Evolutionary conservation across 1,284 basidiomycete genomes (phyloP), one percentile per base, ranked within the genome.

Genomic region (Naganishia albida): DNA sequence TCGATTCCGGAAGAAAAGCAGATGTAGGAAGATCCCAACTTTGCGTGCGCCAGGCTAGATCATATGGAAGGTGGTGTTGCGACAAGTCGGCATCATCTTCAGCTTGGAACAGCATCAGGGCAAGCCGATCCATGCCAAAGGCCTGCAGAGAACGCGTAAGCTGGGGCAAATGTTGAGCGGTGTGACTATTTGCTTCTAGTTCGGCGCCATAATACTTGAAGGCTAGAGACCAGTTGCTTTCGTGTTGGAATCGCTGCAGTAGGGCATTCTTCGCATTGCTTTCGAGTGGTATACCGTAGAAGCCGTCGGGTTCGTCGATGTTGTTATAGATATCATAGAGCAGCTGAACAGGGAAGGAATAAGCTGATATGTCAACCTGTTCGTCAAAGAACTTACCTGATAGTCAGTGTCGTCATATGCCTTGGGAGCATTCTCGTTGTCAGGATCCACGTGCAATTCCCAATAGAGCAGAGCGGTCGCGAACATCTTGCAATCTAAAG

Each of bases 251-350:
- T 3, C 91, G 86, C 68, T 86, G 88, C 49, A 93, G 82, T 40
- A 98, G 83, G 65, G 93, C 88, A 48, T 86, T 83, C 30, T 85
- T 84, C 15, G 91, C 83, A 72, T 98, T 86, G n/a, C 87, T 85
- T 34, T 80, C 78, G 23, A 69, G 68, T 68, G 87, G 83, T 68
- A 98, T 91, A 1, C 92, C 93, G 76, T 99, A 99, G 76, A 99
- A 99, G 0, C 95, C 93, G 72, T 99, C 95, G 0, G 94, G 94
- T 73, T 99, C 95, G 73, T 96, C 93, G 65, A 99, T 92, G 73
- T 92, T 90, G 68, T 86, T 87, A 75, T 97, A 99, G 59, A 98
- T 92, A 62, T 89, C 87, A 78, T 94, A 96, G 51, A 98, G 81
- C 39, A 93, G 83, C 77, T 78, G 44, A 2, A 3, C 1, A 49